Evolutionary conservation across 2,329 filamentous ascomycete species (phyloP), one percentile per base, ranked within the genome.

Genomic region (Penicillium brasilianum): DNA sequence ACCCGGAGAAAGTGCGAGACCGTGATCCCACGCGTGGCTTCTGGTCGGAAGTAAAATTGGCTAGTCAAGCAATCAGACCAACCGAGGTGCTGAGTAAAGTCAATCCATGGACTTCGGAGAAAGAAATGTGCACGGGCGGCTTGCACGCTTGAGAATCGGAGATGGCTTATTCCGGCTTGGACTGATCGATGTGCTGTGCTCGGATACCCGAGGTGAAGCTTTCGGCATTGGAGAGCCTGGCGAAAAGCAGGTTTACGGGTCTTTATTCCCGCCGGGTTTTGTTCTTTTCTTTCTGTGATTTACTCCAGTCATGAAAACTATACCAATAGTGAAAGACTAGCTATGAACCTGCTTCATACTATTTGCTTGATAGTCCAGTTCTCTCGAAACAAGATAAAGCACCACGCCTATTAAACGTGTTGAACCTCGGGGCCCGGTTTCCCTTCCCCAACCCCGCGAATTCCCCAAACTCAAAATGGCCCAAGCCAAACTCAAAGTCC

Each of bases 401-500:
- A 13, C 5, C 1, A 14, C 6, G 2, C 14, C 22, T 8, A 14
- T n/a, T 30, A 13, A 48, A n/a, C 43, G 14, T 28, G 43, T 28
- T n/a, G 10, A 46, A 32, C 46, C 46, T 50, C 30, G 28, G 46
- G 11, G n/a, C n/a, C 30, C 30, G 28, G 44, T 48, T 48, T 48
- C 44, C 46, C 16, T 13, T 32, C 28, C n/a, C 46, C 46, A 16
- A 50, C 28, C 46, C 46, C 28, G 46, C 46, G 46, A 50, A 50
- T 34, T 50, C n/a, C 11, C 46, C 46, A 50, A 50, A 50, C 28
- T 50, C 46, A 49, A 49, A 49, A 14, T n/a, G 7, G 28, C 46
- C 25, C 46, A 32, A 50, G 46, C 30, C 13, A 20, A 50, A 50
- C 46, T 50, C n/a, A 34, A 50, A 50, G 8, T 14, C 28, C 46